Evolutionary conservation across 192 early-diverging fungal species (phyloP), one percentile per base, ranked within the genome.

Genomic region (Coemansia umbellata): DNA sequence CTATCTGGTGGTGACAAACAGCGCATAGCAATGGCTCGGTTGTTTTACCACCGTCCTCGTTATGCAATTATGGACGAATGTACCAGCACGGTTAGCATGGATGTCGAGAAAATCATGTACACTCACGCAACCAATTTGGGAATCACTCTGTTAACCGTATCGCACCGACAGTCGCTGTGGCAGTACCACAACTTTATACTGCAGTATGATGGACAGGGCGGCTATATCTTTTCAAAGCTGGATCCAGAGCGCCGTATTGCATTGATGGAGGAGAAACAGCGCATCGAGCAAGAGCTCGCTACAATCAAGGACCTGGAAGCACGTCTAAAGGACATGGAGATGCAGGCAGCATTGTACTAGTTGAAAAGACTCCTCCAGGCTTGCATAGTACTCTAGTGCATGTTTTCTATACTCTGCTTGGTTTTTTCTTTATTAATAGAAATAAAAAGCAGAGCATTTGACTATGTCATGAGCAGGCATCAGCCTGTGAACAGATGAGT

Each of bases 41-140:
- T 99, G 50, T 98, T 95, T 71, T 99, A 97, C 81, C 97, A 99
- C 74, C 78, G 80, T 24, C 97, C 97, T 14, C 83, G 82, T 54
- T 99, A 86, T 72, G 97, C 94, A 31, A 94, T 99, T 78, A 74
- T 98, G 64, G 94, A 97, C 66, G 96, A 99, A 81, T 93, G 90
- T 72, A 90, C 86, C 19, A 84, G 75, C 41, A 83, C 95, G n/a
- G 94, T 99, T 31, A 87, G 86, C 63, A 91, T 91, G 84, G 95
- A 97, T 52, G 80, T 95, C 40, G 97, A 99, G 70, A 80, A 81
- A 63, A 84, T 94, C 60, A 91, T 99, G 88, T 89, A 88, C 61
- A 87, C 87, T 27, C 83, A 89, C 50, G 85, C 86, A 21, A 85
- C 83, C 33, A 78, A 80, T 31, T 80, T 94, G 10, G 91, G 87